Evolutionary conservation across 306 rosid species (phyloP).

Genomic region (Dryas drummondii): DNA sequence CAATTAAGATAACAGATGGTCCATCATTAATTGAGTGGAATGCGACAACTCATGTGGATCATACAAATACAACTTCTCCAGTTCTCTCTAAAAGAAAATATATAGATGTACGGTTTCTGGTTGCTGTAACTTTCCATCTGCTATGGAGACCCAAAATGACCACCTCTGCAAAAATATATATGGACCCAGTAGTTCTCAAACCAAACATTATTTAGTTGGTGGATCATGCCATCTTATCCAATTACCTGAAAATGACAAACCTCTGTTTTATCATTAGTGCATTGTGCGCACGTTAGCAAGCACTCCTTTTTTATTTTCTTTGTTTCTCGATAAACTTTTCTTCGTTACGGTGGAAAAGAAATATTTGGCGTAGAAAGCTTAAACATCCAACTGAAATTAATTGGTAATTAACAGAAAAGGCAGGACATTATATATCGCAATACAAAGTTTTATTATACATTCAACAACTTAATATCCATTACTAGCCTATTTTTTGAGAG

Average conservation of each 20-base stretch:
- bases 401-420: too few species aligned
- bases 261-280: constrained; percentile 8
- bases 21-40: not conserved
- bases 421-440: too few species aligned
- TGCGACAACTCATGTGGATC: constrained; percentile 10
- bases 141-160: constrained; percentile 20
- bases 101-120: constrained; percentile 24
- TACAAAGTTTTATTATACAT: too few species aligned
- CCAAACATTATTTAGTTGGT: constrained; percentile 20
- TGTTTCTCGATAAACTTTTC: not conserved
- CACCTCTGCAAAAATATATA: not conserved
- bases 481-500: too few species aligned
- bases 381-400: too few species aligned
- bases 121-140: constrained; percentile 24
- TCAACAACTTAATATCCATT: too few species aligned
- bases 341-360: not conserved
- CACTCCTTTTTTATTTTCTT: constrained; percentile 8
- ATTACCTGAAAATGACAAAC: constrained; percentile 10
- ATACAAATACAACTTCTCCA: not conserved
- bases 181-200: constrained; percentile 21
- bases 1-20: not conserved
- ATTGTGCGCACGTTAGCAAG: constrained; percentile 7
- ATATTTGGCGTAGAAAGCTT: too few species aligned
- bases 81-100: not conserved
- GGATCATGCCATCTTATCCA: constrained; percentile 29